Percentiles rank a stretch among this genome's conserved stretches.
Evolutionary conservation across 768 basidiomycete species (phyloP).

Genomic region (Basidioascus undulatus): DNA sequence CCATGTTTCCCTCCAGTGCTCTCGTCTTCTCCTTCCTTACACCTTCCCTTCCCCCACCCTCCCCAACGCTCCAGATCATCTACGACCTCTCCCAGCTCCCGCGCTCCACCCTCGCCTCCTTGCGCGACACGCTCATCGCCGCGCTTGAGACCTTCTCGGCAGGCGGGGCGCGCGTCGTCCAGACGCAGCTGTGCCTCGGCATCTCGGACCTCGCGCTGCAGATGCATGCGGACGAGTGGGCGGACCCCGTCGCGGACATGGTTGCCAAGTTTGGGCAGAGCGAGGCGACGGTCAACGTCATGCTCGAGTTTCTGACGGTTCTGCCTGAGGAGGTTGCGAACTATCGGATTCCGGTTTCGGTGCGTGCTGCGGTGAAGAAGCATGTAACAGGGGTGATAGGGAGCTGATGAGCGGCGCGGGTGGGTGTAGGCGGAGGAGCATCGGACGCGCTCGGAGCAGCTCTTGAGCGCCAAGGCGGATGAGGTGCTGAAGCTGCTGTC

Average conservation of each 20-base stretch:
- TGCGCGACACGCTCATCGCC: slow-evolving; percentile 65
- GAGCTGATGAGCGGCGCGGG: no score
- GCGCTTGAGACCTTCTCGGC: slow-evolving; percentile 45
- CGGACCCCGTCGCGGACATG: slow-evolving; percentile 50
- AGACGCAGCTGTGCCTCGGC: slow-evolving; percentile 73
- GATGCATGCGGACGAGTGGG: slow-evolving; percentile 44
- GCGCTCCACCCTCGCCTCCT: slow-evolving; percentile 17
- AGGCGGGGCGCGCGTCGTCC: slow-evolving; percentile 53
- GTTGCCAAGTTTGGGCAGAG: slow-evolving; percentile 66
- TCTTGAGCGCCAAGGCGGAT: slow-evolving; percentile 23
- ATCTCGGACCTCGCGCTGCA: slow-evolving; percentile 77
- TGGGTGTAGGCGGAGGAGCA: no score
- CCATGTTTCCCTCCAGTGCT: not conserved
- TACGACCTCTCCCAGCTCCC: slow-evolving; percentile 85
- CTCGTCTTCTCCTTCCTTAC: slow-evolving; percentile 10
- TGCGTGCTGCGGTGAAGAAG: slow-evolving; percentile 23
- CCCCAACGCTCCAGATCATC: slow-evolving; percentile 36
- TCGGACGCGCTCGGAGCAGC: not conserved
- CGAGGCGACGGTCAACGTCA: slow-evolving; percentile 52
- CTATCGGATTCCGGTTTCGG: slow-evolving; percentile 64
- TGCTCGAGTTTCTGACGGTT: slow-evolving; percentile 72
- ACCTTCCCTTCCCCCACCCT: slow-evolving; percentile 7
- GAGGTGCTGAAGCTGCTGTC: slow-evolving; percentile 52
- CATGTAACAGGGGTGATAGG: not conserved
- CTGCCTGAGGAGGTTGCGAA: slow-evolving; percentile 81